These are phyloP conservation scores for Crucibulum parvulum DNA, from an alignment of 1,284 basidiomycete species.

Conservation along the genomic window DNA sequence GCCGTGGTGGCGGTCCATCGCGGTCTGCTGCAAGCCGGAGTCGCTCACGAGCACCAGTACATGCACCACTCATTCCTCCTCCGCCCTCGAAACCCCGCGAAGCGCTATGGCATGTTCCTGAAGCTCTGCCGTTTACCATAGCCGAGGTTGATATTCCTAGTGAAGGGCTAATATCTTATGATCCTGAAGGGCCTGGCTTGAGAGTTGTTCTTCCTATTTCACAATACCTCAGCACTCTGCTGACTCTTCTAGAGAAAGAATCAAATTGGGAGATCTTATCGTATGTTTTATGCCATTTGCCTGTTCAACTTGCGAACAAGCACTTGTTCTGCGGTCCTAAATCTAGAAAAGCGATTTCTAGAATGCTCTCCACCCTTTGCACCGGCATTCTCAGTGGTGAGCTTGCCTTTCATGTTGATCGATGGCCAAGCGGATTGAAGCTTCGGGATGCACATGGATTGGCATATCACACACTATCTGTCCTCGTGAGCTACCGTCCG, in stretches of 20 bases:
- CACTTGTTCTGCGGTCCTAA: slow-evolving; percentile 95
- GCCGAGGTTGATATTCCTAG: slow-evolving; percentile 73
- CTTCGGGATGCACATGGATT: slow-evolving; percentile 88
- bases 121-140: slow-evolving; percentile 73
- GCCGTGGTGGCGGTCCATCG: slow-evolving; percentile 53
- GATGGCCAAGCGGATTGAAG: slow-evolving; percentile 71
- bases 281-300: slow-evolving; percentile 91
- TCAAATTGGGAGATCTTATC: slow-evolving; percentile 95
- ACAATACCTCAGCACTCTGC: slow-evolving; percentile 73
- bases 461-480: slow-evolving; percentile 88
- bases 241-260: slow-evolving; percentile 78
- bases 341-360: slow-evolving; percentile 69
- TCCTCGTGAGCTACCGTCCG: slow-evolving; percentile 88
- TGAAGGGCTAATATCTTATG: slow-evolving; percentile 79
- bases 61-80: slow-evolving; percentile 3
- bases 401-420: slow-evolving; percentile 65
- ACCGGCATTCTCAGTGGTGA: slow-evolving; percentile 67
- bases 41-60: slow-evolving; percentile 61
- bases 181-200: slow-evolving; percentile 60
- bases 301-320: slow-evolving; percentile 93
- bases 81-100: slow-evolving; percentile 44
- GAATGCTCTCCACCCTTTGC: slow-evolving; percentile 77
- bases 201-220: slow-evolving; percentile 79
- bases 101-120: slow-evolving; percentile 84
- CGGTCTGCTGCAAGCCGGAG: slow-evolving; percentile 68